Conservation (phyloP, 805 yeast species). For the Sugiyamaella boreocaroliniensis region DNA sequence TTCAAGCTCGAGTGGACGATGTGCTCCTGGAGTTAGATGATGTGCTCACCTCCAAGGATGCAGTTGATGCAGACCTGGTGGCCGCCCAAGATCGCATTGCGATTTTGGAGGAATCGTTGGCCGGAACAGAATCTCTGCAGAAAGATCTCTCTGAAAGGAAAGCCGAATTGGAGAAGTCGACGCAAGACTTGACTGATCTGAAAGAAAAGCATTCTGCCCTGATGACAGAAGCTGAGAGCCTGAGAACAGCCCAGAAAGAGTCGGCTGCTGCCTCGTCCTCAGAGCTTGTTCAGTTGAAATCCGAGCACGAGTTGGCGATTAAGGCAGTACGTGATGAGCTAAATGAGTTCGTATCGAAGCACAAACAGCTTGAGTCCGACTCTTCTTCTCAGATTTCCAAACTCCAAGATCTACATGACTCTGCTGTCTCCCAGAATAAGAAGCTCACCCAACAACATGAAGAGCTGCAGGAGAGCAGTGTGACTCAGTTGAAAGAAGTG, state of each 20-base stretch:
- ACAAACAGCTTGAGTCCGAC: neutral
- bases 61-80: neutral
- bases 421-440: neutral
- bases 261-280: neutral
- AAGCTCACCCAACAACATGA: neutral
- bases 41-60: neutral
- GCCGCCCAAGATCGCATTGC: neutral
- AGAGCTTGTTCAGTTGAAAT: neutral
- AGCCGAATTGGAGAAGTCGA: neutral
- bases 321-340: neutral
- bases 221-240: neutral
- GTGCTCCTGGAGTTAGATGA: neutral
- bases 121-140: neutral
- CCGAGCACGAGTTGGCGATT: neutral
- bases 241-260: neutral
- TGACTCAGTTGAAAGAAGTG: neutral
- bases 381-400: neutral
- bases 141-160: neutral
- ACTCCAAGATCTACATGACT: neutral
- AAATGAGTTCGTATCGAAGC: neutral
- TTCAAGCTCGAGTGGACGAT: slow-evolving; percentile 3
- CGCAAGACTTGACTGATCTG: slow-evolving; percentile 4
- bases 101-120: neutral
- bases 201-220: neutral
- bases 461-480: neutral